Evolutionary conservation across 352 stramenopile genomes (phyloP).

Genomic region (Phytophthora colocasiae): DNA sequence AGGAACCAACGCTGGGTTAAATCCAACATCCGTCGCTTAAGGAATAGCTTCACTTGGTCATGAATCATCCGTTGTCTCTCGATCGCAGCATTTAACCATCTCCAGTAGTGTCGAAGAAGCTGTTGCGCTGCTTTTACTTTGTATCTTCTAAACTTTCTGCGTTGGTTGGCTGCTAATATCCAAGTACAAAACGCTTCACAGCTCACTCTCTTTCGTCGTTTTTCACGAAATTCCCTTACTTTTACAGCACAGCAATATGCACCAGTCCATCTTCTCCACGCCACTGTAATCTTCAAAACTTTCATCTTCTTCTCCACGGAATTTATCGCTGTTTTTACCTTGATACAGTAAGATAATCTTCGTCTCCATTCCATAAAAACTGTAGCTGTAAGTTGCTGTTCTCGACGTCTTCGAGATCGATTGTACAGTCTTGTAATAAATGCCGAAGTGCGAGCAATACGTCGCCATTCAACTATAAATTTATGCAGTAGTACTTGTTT

Average conservation of each 20-base stretch:
- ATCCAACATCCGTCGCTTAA: not conserved
- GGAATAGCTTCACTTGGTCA: slow-evolving; percentile 12
- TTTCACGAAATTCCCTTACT: slow-evolving; percentile 11
- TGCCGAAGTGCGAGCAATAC: not conserved
- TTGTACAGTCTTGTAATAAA: slow-evolving; percentile 14
- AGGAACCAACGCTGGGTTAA: slow-evolving; percentile 10
- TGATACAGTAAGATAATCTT: not conserved
- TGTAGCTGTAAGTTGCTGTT: slow-evolving; percentile 5
- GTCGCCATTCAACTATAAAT: slow-evolving; percentile 17
- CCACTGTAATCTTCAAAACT: not conserved
- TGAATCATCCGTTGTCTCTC: slow-evolving; percentile 12
- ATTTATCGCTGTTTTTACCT: not conserved
- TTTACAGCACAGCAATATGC: not conserved
- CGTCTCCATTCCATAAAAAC: slow-evolving; percentile 23
- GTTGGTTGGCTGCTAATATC: slow-evolving; percentile 6
- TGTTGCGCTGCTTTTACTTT: slow-evolving; percentile 13
- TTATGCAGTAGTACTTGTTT: slow-evolving; percentile 11
- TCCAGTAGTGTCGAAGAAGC: slow-evolving; percentile 29
- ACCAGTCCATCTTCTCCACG: slow-evolving; percentile 25
- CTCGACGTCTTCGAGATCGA: slow-evolving; percentile 20
- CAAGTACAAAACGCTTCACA: slow-evolving; percentile 27
- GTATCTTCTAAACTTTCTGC: slow-evolving; percentile 13
- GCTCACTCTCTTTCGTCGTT: slow-evolving; percentile 1
- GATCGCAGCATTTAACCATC: slow-evolving; percentile 19
- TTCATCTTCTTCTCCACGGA: slow-evolving; percentile 7